phyloP scores from a whole-genome alignment of 208 protist species.

The Spongospora subterranea region DNA sequence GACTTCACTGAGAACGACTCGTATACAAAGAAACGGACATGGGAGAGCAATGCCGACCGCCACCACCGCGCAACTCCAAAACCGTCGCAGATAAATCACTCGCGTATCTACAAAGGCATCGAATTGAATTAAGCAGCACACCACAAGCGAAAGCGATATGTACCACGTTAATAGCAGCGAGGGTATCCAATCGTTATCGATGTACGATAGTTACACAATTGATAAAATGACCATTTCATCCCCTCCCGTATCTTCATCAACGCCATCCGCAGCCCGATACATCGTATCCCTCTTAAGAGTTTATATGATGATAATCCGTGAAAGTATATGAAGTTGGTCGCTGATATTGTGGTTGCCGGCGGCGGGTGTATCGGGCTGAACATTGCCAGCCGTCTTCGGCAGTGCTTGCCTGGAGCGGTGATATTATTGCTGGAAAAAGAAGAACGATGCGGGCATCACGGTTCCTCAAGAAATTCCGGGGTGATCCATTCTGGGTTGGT shows the following conservation, averaged over 20 bases:
- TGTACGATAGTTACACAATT: background rate
- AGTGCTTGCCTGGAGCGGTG: background rate
- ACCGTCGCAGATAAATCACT: too few relatives aligned
- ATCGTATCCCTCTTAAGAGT: background rate
- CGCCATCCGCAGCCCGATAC: background rate
- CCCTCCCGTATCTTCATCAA: background rate
- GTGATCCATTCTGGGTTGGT: slow-evolving; percentile 8
- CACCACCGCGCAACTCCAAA: too few relatives aligned
- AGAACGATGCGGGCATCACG: background rate
- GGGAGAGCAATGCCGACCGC: too few relatives aligned
- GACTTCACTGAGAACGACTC: too few relatives aligned
- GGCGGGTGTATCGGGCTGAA: slow-evolving; percentile 39
- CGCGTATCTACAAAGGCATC: too few relatives aligned
- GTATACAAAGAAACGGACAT: too few relatives aligned
- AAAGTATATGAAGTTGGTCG: slow-evolving; percentile 10
- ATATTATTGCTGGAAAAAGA: slow-evolving; percentile 16
- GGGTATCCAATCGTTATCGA: background rate
- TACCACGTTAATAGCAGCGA: too few relatives aligned
- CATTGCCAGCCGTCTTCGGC: background rate
- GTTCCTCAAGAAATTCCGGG: background rate
- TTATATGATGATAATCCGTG: too few relatives aligned
- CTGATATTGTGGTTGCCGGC: slow-evolving; percentile 16
- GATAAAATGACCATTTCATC: background rate
- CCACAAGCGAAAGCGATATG: too few relatives aligned
- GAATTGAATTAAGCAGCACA: too few relatives aligned